Evolutionary conservation across 345 rosid genomes (phyloP), one percentile per base, ranked within the genome.

Genomic region (Populus nigra): DNA sequence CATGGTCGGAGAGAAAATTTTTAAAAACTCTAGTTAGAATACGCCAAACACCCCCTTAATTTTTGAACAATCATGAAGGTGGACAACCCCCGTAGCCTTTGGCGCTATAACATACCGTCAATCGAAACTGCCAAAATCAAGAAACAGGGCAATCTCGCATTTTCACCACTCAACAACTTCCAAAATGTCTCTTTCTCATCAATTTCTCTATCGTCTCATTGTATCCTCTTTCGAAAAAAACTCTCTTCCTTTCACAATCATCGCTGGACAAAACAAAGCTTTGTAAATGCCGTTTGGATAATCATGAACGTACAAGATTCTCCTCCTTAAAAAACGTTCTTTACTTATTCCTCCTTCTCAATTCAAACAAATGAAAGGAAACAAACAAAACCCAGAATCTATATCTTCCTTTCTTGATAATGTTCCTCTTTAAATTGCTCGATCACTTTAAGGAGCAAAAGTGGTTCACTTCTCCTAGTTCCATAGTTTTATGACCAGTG

Each of bases 341-440:
- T 23, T n/a, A 18, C 66, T 16, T 71, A 47, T 72, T 72, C 81
- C 22, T 74, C 43, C 13, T 61, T 59, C 45, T 61, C 74, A 20
- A 0, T 13, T 47, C 76, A 39, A 25, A 73, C 65, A 79, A 62
- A 59, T 70, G 63, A 25, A 70, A 80, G 66, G 22, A 59, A 75
- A 74, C 78, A 74, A 75, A 74, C 20, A 49, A 49, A 49, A 35
- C 39, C 75, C 27, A 63, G 27, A 62, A 61, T 22, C 18, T 33
- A 5, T 12, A 25, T 8, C 43, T 39, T 1, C 7, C 7, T 29
- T 43, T 33, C 45, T 43, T 47, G 67, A 49, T 23, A 13, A 49
- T 13, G 31, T 47, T 9, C 39, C 36, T 31, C n/a, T 15, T 39
- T 27, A 20, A 7, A 29, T 63, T n/a, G 17, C 17, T 20, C 25